A percentile compares a stretch with the other conserved stretches of the same genome.
Conservation (phyloP, 208 protist species). For the Leishmania arabica region DNA sequence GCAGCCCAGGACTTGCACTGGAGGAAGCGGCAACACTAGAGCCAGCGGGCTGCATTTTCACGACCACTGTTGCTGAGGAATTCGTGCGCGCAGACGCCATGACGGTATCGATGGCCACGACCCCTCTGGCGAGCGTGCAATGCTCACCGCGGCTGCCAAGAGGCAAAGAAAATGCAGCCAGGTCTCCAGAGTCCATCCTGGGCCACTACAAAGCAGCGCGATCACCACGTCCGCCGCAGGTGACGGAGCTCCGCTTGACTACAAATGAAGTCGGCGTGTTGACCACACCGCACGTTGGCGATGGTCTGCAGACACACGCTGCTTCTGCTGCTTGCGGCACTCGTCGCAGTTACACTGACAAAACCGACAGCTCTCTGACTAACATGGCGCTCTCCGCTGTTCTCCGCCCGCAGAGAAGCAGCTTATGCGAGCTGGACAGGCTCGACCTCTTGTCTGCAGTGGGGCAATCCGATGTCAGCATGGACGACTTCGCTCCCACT, state of each 20-base stretch:
- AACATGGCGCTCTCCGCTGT: slow-evolving; percentile 25
- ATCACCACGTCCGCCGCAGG: slow-evolving; percentile 10
- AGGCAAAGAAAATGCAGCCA: background rate
- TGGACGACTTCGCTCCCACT: background rate
- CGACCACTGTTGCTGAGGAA: background rate
- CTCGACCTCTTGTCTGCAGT: background rate
- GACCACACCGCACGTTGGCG: slow-evolving; percentile 5
- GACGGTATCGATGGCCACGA: background rate
- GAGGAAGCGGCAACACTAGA: background rate
- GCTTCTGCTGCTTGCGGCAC: background rate
- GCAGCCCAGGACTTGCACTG: background rate
- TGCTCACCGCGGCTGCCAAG: background rate
- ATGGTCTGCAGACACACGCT: slow-evolving; percentile 1
- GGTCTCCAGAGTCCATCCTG: background rate
- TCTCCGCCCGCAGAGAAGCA: background rate
- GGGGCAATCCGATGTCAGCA: background rate
- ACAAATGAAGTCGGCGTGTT: background rate
- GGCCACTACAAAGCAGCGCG: background rate
- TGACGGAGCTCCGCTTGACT: background rate
- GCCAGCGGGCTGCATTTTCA: background rate
- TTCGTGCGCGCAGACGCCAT: background rate
- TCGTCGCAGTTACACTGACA: background rate
- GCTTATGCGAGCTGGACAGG: background rate
- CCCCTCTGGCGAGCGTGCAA: slow-evolving; percentile 5
- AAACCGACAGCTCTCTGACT: slow-evolving; percentile 10